Percentiles rank a stretch among this genome's conserved stretches.
Evolutionary conservation across 257 asterid species (phyloP).

Genomic region (Vinca minor): DNA sequence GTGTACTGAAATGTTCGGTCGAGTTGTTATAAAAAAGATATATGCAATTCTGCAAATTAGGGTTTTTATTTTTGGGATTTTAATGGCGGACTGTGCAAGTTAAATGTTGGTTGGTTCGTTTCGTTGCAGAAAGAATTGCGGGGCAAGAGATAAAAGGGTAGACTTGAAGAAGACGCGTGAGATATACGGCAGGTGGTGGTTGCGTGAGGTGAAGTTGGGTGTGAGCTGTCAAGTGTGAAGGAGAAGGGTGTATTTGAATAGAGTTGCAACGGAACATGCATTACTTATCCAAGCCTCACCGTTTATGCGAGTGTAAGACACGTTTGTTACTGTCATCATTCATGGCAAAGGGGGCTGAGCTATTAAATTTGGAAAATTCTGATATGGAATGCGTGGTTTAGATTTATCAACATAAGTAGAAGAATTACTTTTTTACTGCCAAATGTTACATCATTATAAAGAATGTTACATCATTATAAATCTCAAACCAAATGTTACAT

Average conservation of each 20-base stretch:
- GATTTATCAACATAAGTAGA: no score
- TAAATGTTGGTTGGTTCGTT: neutral
- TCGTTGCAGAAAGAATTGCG: neutral
- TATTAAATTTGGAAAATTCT: no score
- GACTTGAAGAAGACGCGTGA: neutral
- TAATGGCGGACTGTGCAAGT: neutral
- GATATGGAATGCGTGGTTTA: no score
- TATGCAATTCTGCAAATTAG: neutral
- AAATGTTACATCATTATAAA: no score
- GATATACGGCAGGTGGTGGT: neutral
- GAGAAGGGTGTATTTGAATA: neutral
- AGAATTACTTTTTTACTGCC: no score
- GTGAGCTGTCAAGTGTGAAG: no score
- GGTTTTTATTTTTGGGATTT: neutral
- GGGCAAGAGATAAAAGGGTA: neutral
- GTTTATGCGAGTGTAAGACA: neutral
- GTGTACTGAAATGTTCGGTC: neutral
- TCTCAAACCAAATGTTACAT: no score
- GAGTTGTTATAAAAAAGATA: neutral
- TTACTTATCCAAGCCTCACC: neutral
- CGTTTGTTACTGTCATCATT: neutral
- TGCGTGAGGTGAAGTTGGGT: conserved; percentile 2
- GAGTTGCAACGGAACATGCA: neutral
- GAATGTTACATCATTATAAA: no score
- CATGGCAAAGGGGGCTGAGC: no score